A percentile compares a stretch with the other conserved stretches of the same genome.
Conservation (phyloP, 176 grass and related monocot genomes). For the Triticum aestivum region DNA sequence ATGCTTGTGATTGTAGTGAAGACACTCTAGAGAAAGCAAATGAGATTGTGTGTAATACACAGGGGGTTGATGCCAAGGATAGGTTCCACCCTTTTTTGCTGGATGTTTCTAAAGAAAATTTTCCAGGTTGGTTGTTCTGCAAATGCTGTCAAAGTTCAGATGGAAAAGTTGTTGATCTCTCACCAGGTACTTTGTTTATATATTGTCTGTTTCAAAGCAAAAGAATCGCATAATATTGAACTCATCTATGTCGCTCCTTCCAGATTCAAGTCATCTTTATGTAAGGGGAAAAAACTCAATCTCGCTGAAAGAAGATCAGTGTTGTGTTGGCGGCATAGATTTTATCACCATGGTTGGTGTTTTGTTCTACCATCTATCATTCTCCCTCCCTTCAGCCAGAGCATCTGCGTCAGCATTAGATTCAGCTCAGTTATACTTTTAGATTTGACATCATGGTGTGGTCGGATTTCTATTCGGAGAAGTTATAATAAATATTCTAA, state of each 20-base stretch:
- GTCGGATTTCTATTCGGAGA: not conserved
- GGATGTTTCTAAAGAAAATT: conserved; percentile 60
- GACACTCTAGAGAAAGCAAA: conserved; percentile 76
- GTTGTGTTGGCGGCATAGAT: conserved; percentile 80
- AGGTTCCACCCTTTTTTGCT: conserved; percentile 65
- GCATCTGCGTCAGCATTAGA: not conserved
- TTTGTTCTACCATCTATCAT: not conserved
- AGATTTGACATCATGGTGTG: not conserved
- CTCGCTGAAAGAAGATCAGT: conserved; percentile 40
- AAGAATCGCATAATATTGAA: not conserved
- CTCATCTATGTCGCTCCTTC: conserved; percentile 12
- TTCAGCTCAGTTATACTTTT: not conserved
- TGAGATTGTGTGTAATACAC: conserved; percentile 58
- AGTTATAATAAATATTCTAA: not conserved
- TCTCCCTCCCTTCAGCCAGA: conserved; percentile 13
- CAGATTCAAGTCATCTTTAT: conserved; percentile 47
- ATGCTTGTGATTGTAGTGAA: conserved; percentile 98
- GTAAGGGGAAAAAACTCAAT: conserved; percentile 21
- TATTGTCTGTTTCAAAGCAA: not conserved
- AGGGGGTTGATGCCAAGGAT: conserved; percentile 40
- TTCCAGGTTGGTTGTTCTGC: conserved; percentile 94
- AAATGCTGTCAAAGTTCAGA: conserved; percentile 53
- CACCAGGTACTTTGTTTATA: conserved; percentile 28
- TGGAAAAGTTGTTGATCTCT: conserved; percentile 23
- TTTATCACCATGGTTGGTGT: conserved; percentile 74